Percentiles rank a stretch among this genome's conserved stretches.
Evolutionary conservation across 345 rosid species (phyloP).

Genomic region (Gossypium longicalyx): DNA sequence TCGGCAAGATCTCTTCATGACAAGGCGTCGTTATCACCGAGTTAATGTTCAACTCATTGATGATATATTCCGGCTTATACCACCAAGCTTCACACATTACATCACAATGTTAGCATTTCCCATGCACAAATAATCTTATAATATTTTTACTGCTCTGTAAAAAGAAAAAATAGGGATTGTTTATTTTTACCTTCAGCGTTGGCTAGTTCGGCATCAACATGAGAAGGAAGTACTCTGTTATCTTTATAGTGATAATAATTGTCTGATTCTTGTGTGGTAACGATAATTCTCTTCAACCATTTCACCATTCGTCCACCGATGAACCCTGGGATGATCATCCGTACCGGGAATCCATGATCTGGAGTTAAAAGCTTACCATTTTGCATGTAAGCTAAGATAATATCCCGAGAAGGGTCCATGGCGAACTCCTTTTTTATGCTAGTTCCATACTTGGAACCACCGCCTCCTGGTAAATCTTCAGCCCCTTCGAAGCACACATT

Average conservation of each 20-base stretch:
- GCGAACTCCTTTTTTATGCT: constrained; percentile 62
- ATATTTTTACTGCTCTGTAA: background rate
- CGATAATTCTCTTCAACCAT: constrained; percentile 79
- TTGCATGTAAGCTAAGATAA: constrained; percentile 88
- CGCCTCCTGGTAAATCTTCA: constrained; percentile 92
- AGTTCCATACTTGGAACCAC: constrained; percentile 90
- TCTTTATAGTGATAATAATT: constrained; percentile 75
- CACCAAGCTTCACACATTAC: constrained; percentile 66
- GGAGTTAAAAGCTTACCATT: constrained; percentile 77
- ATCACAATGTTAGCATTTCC: background rate
- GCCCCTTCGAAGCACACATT: constrained; percentile 94
- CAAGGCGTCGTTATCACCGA: constrained; percentile 87
- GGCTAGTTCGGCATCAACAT: constrained; percentile 81
- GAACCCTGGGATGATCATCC: constrained; percentile 80
- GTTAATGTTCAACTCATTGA: constrained; percentile 85
- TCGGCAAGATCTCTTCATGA: constrained; percentile 76
- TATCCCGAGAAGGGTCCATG: constrained; percentile 80
- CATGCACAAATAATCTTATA: background rate
- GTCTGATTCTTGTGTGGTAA: constrained; percentile 68
- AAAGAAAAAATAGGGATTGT: background rate
- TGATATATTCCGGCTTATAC: constrained; percentile 78
- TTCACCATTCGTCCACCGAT: constrained; percentile 97
- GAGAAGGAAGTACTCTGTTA: constrained; percentile 82
- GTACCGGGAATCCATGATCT: constrained; percentile 89
- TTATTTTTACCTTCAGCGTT: constrained; percentile 48